phyloP scores from a whole-genome alignment of 2,329 filamentous ascomycete species.

The Davidsoniella eucalypti region DNA sequence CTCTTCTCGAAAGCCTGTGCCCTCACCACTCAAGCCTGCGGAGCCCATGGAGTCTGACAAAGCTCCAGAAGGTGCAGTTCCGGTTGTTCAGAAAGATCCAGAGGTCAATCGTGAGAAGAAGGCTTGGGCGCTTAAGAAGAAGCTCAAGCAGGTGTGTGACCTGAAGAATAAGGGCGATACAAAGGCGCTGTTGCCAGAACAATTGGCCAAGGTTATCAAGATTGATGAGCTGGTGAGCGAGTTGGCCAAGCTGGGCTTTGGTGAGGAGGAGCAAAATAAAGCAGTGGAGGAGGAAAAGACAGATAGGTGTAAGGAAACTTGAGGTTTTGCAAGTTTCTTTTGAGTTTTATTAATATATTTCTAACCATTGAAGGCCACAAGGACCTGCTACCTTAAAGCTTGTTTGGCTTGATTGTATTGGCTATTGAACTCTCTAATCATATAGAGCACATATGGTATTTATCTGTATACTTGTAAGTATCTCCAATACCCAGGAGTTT shows the following conservation, averaged over 20 bases:
- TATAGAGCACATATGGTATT: too few species aligned
- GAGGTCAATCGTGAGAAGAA: slow-evolving; percentile 56
- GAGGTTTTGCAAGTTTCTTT: too few species aligned
- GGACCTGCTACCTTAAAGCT: too few species aligned
- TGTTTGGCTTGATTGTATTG: too few species aligned
- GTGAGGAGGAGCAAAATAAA: slow-evolving; percentile 41
- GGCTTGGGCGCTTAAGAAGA: slow-evolving; percentile 80
- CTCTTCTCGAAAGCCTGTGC: neutral
- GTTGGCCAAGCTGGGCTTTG: slow-evolving; percentile 69
- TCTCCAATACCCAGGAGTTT: too few species aligned
- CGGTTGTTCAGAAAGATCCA: neutral
- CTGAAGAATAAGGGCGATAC: slow-evolving; percentile 77
- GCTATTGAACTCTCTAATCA: too few species aligned
- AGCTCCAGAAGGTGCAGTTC: neutral
- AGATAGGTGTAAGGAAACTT: too few species aligned
- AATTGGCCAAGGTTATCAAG: slow-evolving; percentile 94
- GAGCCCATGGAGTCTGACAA: neutral
- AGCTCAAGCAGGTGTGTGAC: slow-evolving; percentile 82
- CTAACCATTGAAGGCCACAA: too few species aligned
- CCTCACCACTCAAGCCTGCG: neutral
- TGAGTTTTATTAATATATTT: too few species aligned
- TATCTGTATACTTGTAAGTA: too few species aligned
- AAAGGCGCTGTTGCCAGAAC: slow-evolving; percentile 70
- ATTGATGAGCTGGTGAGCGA: slow-evolving; percentile 88
- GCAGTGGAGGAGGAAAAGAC: slow-evolving; percentile 29